Conservation (phyloP, 371 early-diverging fungal genomes). For the Mucor saturninus region DNA sequence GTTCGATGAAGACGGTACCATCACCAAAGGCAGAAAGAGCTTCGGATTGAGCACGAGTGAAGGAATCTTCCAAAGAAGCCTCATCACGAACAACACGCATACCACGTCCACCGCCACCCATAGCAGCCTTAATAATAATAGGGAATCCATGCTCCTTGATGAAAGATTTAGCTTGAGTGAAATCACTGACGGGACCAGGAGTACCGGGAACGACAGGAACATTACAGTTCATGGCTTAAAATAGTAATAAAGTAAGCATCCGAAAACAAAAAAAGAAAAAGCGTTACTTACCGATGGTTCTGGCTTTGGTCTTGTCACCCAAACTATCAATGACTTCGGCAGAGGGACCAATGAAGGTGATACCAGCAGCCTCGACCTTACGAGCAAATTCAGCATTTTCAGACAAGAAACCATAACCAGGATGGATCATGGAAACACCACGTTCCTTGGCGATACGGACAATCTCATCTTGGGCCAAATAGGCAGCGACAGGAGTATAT, state of each 20-base stretch:
- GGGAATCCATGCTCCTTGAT: conserved; percentile 87
- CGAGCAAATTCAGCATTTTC: conserved; percentile 92
- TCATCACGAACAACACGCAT: conserved; percentile 90
- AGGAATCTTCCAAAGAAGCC: conserved; percentile 70
- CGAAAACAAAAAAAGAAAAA: not conserved
- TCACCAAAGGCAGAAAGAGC: conserved; percentile 95
- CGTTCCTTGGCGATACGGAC: conserved; percentile 82
- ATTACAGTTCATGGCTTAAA: conserved; percentile 72
- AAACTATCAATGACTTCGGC: conserved; percentile 86
- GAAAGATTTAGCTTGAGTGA: conserved; percentile 73
- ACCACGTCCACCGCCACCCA: conserved; percentile 98
- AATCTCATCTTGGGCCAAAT: conserved; percentile 92
- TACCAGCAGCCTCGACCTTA: conserved; percentile 88
- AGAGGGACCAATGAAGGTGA: conserved; percentile 90
- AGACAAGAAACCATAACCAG: conserved; percentile 91
- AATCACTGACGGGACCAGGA: conserved; percentile 80
- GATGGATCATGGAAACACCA: conserved; percentile 84
- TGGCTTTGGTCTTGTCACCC: conserved; percentile 96
- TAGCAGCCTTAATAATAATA: conserved; percentile 96
- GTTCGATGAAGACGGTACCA: conserved; percentile 93
- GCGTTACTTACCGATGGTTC: conserved; percentile 68
- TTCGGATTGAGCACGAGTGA: conserved; percentile 85
- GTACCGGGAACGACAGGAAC: conserved; percentile 91
- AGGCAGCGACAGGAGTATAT: conserved; percentile 91
- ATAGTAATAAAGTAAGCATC: not conserved